phyloP scores from a whole-genome alignment of 1,284 basidiomycete genomes.

The Sporisorium exsertum region DNA sequence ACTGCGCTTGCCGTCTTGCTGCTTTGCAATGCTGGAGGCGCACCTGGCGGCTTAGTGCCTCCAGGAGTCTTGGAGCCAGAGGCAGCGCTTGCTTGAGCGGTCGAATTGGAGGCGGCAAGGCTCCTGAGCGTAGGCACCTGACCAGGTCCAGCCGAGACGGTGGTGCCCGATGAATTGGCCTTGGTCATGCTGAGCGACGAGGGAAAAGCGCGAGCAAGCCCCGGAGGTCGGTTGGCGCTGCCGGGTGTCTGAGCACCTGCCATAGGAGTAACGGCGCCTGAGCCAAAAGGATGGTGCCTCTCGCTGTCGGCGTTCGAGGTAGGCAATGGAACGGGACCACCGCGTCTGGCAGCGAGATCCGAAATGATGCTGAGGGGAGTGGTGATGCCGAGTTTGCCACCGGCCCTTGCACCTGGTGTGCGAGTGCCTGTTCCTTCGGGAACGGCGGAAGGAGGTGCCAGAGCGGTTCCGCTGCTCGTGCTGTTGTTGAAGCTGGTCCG shows the following conservation, averaged over 20 bases:
- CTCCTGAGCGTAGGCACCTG: constrained; percentile 40
- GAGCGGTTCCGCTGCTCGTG: constrained; percentile 37
- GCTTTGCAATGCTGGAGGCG: constrained; percentile 8
- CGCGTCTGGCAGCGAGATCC: constrained; percentile 65
- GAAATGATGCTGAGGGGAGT: constrained; percentile 67
- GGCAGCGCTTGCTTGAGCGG: background rate
- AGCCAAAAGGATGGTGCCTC: constrained; percentile 63
- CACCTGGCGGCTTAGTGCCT: constrained; percentile 23
- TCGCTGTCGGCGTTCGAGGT: constrained; percentile 48
- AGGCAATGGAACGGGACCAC: constrained; percentile 37
- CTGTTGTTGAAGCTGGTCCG: constrained; percentile 50
- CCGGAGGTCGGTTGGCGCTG: constrained; percentile 34
- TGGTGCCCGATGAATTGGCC: constrained; percentile 19
- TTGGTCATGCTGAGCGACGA: constrained; percentile 55
- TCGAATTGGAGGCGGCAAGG: constrained; percentile 19
- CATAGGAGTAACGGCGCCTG: constrained; percentile 62
- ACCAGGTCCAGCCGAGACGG: constrained; percentile 33
- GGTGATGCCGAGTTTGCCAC: constrained; percentile 57
- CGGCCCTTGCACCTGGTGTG: constrained; percentile 54
- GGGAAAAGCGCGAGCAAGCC: constrained; percentile 36
- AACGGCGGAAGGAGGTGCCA: constrained; percentile 23
- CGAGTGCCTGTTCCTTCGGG: constrained; percentile 45
- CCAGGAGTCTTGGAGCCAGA: constrained; percentile 33
- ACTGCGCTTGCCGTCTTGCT: constrained; percentile 40
- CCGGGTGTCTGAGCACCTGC: constrained; percentile 57